These are phyloP conservation scores for Tephrocybe sp. DNA, from an alignment of 768 basidiomycete genomes.

Conservation along the genomic window DNA sequence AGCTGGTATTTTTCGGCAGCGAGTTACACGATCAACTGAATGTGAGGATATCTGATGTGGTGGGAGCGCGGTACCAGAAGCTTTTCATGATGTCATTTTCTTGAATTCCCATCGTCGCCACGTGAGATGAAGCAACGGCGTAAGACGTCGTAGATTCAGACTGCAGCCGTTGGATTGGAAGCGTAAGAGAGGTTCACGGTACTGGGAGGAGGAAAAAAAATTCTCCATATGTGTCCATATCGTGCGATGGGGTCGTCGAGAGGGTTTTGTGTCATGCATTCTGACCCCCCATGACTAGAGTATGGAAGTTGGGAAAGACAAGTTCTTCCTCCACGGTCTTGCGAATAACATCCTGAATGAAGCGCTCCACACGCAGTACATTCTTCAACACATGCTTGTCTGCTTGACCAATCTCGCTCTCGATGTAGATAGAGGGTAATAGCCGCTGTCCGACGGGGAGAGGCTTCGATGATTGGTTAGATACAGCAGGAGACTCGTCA, in stretches of 20 bases:
- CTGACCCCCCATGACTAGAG: slow-evolving; percentile 39
- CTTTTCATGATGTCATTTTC: neutral
- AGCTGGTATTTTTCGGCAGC: too few species aligned
- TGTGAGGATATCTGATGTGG: too few species aligned
- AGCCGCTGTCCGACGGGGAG: slow-evolving; percentile 80
- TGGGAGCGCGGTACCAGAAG: neutral
- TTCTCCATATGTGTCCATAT: neutral
- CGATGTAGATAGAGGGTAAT: slow-evolving; percentile 85
- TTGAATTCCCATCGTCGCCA: neutral
- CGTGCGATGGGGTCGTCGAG: neutral
- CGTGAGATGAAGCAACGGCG: neutral
- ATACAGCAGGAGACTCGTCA: slow-evolving; percentile 45
- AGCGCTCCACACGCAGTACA: slow-evolving; percentile 91
- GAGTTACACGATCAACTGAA: neutral
- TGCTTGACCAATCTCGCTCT: slow-evolving; percentile 94
- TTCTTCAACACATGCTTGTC: slow-evolving; percentile 97
- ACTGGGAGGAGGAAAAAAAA: neutral
- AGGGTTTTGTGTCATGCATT: slow-evolving; percentile 5
- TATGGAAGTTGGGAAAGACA: slow-evolving; percentile 96
- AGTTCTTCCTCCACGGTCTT: slow-evolving; percentile 95
- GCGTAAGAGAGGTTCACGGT: neutral
- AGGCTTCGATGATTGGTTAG: slow-evolving; percentile 54
- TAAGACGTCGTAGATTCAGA: too few species aligned
- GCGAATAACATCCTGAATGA: slow-evolving; percentile 93
- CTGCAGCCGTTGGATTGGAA: neutral